phyloP scores from a whole-genome alignment of 768 basidiomycete species.

The Agrocybe pediades region DNA sequence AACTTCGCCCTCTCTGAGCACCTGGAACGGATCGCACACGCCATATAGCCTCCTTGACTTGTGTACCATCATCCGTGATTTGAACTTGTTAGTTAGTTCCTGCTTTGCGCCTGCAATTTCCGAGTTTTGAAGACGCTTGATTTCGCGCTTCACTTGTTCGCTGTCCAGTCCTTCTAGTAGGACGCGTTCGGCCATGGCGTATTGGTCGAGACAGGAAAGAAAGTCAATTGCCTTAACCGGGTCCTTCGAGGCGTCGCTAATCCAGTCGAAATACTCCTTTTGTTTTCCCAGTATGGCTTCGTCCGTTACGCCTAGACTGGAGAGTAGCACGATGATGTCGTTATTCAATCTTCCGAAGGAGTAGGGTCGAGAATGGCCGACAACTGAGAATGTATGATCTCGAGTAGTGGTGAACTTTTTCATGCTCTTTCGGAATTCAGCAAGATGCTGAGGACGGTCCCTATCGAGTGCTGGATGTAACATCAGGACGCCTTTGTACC shows the following conservation, averaged over 20 bases:
- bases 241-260: conserved; percentile 48
- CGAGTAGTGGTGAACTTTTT: conserved; percentile 63
- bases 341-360: conserved; percentile 70
- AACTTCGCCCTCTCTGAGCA: conserved; percentile 65
- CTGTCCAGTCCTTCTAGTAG: conserved; percentile 58
- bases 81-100: conserved; percentile 46
- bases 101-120: conserved; percentile 56
- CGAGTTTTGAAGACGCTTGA: conserved; percentile 44
- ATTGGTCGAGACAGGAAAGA: conserved; percentile 50
- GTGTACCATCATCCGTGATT: conserved; percentile 61
- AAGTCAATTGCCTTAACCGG: conserved; percentile 56
- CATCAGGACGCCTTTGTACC: conserved; percentile 75
- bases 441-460: conserved; percentile 41
- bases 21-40: conserved; percentile 66
- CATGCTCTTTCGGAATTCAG: conserved; percentile 69
- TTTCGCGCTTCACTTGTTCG: conserved; percentile 35
- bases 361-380: conserved; percentile 64
- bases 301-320: conserved; percentile 60
- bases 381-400: conserved; percentile 67
- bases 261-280: conserved; percentile 60
- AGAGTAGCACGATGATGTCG: conserved; percentile 67
- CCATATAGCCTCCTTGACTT: conserved; percentile 66
- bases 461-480: conserved; percentile 60
- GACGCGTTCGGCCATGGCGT: conserved; percentile 50
- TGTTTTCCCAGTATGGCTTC: conserved; percentile 59